Conservation (phyloP, 305 asterid genomes). For the Caryopteris hybrid region DNA sequence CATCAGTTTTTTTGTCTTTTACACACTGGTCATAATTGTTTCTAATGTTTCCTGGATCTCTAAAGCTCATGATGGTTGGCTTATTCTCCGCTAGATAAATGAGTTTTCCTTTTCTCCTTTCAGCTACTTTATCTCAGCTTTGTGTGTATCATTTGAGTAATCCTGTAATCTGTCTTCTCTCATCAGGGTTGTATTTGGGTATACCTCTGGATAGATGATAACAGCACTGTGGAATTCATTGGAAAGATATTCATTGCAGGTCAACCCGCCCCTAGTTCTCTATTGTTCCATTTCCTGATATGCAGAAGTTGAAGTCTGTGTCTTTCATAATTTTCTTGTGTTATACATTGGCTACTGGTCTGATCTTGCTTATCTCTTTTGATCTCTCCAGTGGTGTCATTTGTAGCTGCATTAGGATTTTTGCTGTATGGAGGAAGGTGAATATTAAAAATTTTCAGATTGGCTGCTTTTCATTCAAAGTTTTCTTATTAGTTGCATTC, state of each 20-base stretch:
- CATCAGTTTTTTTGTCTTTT: conserved; percentile 3
- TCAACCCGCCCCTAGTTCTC: conserved; percentile 19
- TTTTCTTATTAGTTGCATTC: background rate
- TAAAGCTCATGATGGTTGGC: background rate
- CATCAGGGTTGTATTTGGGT: conserved; percentile 81
- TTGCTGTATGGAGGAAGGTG: conserved; percentile 97
- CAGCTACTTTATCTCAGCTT: conserved; percentile 1
- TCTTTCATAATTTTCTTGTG: conserved; percentile 8
- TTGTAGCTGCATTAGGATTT: conserved; percentile 88
- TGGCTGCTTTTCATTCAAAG: conserved; percentile 17
- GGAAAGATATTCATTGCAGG: conserved; percentile 97
- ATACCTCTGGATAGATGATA: conserved; percentile 81
- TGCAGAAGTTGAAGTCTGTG: conserved; percentile 2
- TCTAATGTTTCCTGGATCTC: conserved; percentile 4
- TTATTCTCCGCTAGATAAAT: conserved; percentile 7
- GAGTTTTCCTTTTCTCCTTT: background rate
- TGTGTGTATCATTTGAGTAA: background rate
- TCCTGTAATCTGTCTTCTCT: conserved; percentile 15
- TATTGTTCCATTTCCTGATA: conserved; percentile 10
- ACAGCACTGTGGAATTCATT: conserved; percentile 51
- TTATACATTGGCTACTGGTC: conserved; percentile 8
- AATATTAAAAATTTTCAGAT: conserved; percentile 8
- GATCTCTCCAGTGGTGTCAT: conserved; percentile 70
- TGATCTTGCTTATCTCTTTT: conserved; percentile 28
- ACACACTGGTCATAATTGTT: conserved; percentile 1